Base-by-base conservation (phyloP, 225 moss, liverwort and hornwort species). In the Rhytidiadelphus loreus region DNA sequence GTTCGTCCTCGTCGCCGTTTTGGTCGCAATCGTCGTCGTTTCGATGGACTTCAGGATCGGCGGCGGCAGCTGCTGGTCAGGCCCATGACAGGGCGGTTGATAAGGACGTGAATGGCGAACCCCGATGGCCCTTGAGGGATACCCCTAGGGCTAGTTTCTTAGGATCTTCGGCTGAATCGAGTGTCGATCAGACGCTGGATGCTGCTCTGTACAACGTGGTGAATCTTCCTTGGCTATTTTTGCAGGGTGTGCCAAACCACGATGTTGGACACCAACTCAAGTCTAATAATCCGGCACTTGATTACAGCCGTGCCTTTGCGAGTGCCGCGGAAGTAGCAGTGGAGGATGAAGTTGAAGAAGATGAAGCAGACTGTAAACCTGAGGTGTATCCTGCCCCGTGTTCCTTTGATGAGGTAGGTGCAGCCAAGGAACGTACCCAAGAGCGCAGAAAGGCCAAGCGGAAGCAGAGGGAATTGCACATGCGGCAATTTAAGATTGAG, bases 161-260 rank as follows among this genome's bases (percentile, higher is more conserved):
- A 19, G 60, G 83, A 87, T 85, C 91, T 33, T 43, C 35, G 71
- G 53, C 44, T 19, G 88, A 88, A 64, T 88, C 92, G 57, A 93
- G 90, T 81, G 85, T 94, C 59, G 93, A 94, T 90, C 91, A 94
- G 85, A 94, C 98, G 33, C 93, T 98, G 20, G 97, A 98, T 73
- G 95, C 94, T 74, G 98, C 98, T 33, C 85, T 98, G 78, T 92
- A 86, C 89, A 95, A 93, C 64, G 95, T 95, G 30, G 96, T 95
- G 87, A 96, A 98, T 80, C 90, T 98, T 75, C 95, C 98, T 80
- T 96, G 97, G 97, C 92, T 98, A 28, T 92, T 94, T 84, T 86
- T 89, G 87, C 94, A 94, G 79, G 93, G 92, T 35, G 68, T 80
- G 86, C 95, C 91, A 82, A 93, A 61, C 86, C 94, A 86, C 71